Percentiles rank a stretch among this genome's conserved stretches.
phyloP scores from a whole-genome alignment of 1,284 basidiomycete genomes.

The Ustilago crameri region DNA sequence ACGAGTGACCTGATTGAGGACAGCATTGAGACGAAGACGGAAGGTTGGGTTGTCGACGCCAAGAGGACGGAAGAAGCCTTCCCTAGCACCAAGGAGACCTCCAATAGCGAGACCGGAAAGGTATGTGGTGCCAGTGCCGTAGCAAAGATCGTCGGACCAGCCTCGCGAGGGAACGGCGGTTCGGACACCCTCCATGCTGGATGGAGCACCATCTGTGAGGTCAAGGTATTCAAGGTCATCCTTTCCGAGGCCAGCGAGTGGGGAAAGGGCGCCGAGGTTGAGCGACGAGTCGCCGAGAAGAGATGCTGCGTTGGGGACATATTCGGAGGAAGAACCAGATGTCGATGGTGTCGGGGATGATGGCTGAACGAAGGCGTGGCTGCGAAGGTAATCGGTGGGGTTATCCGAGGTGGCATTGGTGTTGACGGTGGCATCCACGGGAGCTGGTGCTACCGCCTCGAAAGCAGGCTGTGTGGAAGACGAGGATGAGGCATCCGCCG shows the following conservation, averaged over 20 bases:
- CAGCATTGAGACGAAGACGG: slow-evolving; percentile 93
- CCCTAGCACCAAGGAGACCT: slow-evolving; percentile 93
- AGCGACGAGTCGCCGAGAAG: slow-evolving; percentile 84
- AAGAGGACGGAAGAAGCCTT: slow-evolving; percentile 86
- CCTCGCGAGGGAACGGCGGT: slow-evolving; percentile 74
- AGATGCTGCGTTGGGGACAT: slow-evolving; percentile 91
- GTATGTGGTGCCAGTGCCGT: slow-evolving; percentile 99
- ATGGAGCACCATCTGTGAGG: slow-evolving; percentile 64
- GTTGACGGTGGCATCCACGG: slow-evolving; percentile 22
- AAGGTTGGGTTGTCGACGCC: slow-evolving; percentile 69
- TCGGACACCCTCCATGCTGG: slow-evolving; percentile 64
- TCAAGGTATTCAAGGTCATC: slow-evolving; percentile 68
- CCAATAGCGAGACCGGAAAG: slow-evolving; percentile 93
- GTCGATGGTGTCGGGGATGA: slow-evolving; percentile 29
- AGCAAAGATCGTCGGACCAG: slow-evolving; percentile 99
- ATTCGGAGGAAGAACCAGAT: slow-evolving; percentile 71
- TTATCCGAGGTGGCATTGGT: slow-evolving; percentile 27
- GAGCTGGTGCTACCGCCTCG: slow-evolving; percentile 37
- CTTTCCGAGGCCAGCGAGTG: slow-evolving; percentile 61
- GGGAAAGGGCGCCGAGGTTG: slow-evolving; percentile 83
- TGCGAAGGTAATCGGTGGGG: slow-evolving; percentile 52
- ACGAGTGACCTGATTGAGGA: slow-evolving; percentile 94
- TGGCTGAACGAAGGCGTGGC: slow-evolving; percentile 47
- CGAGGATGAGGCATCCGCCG: slow-evolving; percentile 34
- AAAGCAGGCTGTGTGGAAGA: slow-evolving; percentile 35